phyloP scores from a whole-genome alignment of 2,329 filamentous ascomycete genomes.

The Podosphaera aphanis region DNA sequence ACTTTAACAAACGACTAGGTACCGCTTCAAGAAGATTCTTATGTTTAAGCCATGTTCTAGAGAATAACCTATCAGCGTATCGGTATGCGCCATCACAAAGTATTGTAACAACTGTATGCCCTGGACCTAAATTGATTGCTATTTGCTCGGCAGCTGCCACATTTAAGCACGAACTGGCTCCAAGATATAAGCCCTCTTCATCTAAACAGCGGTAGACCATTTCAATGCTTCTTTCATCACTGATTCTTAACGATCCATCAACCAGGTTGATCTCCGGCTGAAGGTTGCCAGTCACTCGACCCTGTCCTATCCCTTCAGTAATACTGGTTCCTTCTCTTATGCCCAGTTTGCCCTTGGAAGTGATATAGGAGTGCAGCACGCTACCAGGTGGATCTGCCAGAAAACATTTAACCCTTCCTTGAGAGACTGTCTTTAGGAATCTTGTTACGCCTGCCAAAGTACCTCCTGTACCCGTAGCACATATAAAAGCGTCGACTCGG shows the following conservation, averaged over 20 bases:
- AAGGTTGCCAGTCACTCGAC: slow-evolving; percentile 86
- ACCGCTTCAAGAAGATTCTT: slow-evolving; percentile 68
- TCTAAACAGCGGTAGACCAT: slow-evolving; percentile 96
- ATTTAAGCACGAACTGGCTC: slow-evolving; percentile 81
- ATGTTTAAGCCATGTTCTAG: slow-evolving; percentile 64
- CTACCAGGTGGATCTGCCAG: slow-evolving; percentile 85
- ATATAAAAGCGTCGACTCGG: slow-evolving; percentile 80
- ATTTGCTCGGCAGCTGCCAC: slow-evolving; percentile 90
- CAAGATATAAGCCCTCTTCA: slow-evolving; percentile 86
- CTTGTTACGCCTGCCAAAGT: slow-evolving; percentile 75
- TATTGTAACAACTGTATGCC: slow-evolving; percentile 79
- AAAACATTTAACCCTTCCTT: slow-evolving; percentile 62
- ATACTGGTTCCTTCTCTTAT: slow-evolving; percentile 72
- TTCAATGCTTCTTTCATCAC: slow-evolving; percentile 82
- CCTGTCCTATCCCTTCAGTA: slow-evolving; percentile 94
- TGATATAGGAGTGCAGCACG: slow-evolving; percentile 80
- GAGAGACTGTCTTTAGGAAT: slow-evolving; percentile 64
- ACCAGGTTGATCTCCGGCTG: slow-evolving; percentile 61
- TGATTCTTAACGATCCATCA: slow-evolving; percentile 64
- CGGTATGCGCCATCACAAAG: slow-evolving; percentile 93
- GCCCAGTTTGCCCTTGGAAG: slow-evolving; percentile 58
- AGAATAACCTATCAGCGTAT: slow-evolving; percentile 87
- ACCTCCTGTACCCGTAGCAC: slow-evolving; percentile 77
- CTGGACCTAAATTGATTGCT: slow-evolving; percentile 68
- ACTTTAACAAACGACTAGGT: slow-evolving; percentile 69